Evolutionary conservation across 352 stramenopile genomes (phyloP).

Genomic region (Globisporangium viniferum): DNA sequence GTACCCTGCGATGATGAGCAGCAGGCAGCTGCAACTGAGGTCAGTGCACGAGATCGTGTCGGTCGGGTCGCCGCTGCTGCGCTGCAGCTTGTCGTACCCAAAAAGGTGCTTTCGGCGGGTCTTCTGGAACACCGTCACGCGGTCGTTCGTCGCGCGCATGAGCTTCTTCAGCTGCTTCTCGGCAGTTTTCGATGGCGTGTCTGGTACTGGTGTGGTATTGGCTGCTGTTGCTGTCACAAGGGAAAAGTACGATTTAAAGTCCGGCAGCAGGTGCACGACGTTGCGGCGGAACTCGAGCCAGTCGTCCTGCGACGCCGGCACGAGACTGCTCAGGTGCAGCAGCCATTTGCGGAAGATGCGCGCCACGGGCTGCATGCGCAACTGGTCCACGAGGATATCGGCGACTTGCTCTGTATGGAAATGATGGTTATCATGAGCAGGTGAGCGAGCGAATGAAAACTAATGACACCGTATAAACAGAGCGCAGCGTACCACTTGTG

Average conservation of each 20-base stretch:
- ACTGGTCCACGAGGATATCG: constrained; percentile 58
- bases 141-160: constrained; percentile 30
- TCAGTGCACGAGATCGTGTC: constrained; percentile 58
- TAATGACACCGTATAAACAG: neutral
- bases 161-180: constrained; percentile 27
- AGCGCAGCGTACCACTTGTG: constrained; percentile 29
- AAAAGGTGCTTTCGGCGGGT: constrained; percentile 58
- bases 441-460: neutral
- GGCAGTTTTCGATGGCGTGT: constrained; percentile 10
- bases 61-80: constrained; percentile 21
- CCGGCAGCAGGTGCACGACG: constrained; percentile 50
- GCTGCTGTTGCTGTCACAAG: constrained; percentile 1
- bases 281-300: constrained; percentile 63
- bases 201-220: neutral
- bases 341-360: constrained; percentile 55
- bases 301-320: constrained; percentile 50
- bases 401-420: constrained; percentile 39
- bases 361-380: constrained; percentile 34
- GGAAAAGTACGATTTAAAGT: constrained; percentile 32
- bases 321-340: constrained; percentile 38
- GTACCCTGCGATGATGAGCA: constrained; percentile 71
- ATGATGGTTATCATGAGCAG: constrained; percentile 10
- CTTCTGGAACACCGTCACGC: constrained; percentile 41
- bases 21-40: constrained; percentile 60
- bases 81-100: constrained; percentile 50